Percentiles rank a stretch among this genome's conserved stretches.
Conservation (phyloP, 257 asterid genomes). For the Fraxinus pennsylvanica region DNA sequence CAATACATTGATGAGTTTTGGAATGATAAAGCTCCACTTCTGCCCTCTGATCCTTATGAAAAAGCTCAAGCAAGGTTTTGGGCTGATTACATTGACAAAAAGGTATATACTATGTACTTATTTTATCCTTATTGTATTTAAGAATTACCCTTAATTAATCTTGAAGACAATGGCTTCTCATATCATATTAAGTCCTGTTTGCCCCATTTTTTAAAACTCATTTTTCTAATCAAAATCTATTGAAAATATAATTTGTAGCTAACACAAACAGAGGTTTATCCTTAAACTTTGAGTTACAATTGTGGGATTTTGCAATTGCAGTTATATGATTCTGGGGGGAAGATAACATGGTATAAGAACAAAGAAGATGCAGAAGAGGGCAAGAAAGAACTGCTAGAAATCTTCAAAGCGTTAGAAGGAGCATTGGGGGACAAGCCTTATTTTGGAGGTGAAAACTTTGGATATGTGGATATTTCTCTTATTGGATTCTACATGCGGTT, state of each 20-base stretch:
- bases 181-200: too few species aligned
- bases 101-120: too few species aligned
- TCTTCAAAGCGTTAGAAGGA: conserved; percentile 23
- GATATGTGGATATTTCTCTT: conserved; percentile 30
- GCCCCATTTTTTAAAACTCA: too few species aligned
- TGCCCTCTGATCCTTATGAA: conserved; percentile 26
- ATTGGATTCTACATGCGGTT: conserved; percentile 23
- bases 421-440: conserved; percentile 29
- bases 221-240: too few species aligned
- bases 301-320: not conserved
- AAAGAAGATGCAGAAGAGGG: conserved; percentile 28
- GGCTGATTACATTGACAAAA: conserved; percentile 28
- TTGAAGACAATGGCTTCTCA: too few species aligned
- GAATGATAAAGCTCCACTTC: conserved; percentile 25
- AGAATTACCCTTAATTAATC: too few species aligned
- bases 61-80: conserved; percentile 31
- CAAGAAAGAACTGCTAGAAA: conserved; percentile 21
- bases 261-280: too few species aligned
- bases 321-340: not conserved
- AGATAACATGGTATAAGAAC: conserved; percentile 14
- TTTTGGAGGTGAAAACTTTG: conserved; percentile 32
- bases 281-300: too few species aligned
- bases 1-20: conserved; percentile 32
- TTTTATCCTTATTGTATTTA: too few species aligned
- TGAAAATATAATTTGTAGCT: too few species aligned